These are phyloP conservation scores for Diaporthe sp. DNA, from an alignment of 2,329 filamentous ascomycete species.

Conservation along the genomic window DNA sequence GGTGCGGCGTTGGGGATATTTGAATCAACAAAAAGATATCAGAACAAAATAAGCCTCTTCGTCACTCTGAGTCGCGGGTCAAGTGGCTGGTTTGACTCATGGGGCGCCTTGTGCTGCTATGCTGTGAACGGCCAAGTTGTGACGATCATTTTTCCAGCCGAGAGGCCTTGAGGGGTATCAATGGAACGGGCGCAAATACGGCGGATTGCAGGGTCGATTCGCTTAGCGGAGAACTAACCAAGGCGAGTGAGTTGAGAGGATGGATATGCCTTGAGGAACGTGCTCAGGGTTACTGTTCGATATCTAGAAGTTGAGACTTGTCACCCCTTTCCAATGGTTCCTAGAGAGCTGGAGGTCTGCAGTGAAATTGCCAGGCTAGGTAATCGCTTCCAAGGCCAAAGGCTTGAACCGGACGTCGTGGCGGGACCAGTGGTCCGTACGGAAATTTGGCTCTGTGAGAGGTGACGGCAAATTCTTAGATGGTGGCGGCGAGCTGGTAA, in stretches of 20 bases:
- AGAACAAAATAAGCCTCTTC: background rate
- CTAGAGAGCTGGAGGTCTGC: background rate
- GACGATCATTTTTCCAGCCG: background rate
- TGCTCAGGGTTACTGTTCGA: background rate
- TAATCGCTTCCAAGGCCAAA: background rate
- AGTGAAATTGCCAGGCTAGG: background rate
- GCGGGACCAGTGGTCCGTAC: background rate
- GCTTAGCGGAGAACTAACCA: background rate
- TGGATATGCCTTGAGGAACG: background rate
- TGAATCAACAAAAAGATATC: constrained; percentile 14
- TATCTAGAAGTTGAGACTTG: too few relatives aligned
- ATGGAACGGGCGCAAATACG: background rate
- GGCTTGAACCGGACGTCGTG: background rate
- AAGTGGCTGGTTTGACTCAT: background rate
- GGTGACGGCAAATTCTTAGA: background rate
- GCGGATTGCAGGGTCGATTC: background rate
- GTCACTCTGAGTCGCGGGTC: background rate
- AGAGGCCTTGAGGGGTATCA: background rate
- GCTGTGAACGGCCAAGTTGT: background rate
- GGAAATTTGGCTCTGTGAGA: background rate
- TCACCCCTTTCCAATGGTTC: background rate
- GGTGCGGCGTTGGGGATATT: constrained; percentile 43
- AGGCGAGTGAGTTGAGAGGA: background rate
- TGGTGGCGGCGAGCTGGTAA: background rate
- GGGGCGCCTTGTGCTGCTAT: too few relatives aligned